A percentile compares a stretch with the other conserved stretches of the same genome.
Evolutionary conservation across 78 protist genomes (phyloP).

Genomic region (Paratrimastix pyriformis): DNA sequence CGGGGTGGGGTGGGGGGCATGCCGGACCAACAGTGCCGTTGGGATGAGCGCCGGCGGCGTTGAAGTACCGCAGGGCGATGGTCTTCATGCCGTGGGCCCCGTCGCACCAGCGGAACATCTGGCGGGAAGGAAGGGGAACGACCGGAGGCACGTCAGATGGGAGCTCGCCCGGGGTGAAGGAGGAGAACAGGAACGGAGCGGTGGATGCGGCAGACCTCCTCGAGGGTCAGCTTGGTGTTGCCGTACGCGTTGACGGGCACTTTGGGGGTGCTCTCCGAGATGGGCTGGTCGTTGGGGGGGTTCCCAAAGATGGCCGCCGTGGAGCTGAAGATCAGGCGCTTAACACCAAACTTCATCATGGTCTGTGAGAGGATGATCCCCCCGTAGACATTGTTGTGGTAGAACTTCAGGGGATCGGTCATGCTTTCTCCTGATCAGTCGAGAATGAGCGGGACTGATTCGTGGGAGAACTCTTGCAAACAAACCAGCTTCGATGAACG

Average conservation of each 20-base stretch:
- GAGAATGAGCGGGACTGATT: no score
- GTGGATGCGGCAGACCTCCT: not conserved
- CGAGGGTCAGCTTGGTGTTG: conserved; percentile 4
- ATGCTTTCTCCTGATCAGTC: conserved; percentile 29
- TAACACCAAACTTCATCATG: not conserved
- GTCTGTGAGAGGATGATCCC: not conserved
- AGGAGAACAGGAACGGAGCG: no score
- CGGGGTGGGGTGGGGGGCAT: no score
- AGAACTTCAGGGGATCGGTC: conserved; percentile 6
- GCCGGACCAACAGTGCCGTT: not conserved
- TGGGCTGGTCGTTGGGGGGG: not conserved
- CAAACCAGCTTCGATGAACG: not conserved
- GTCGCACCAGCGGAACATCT: not conserved
- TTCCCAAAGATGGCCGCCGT: conserved; percentile 23
- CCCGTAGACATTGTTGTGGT: conserved; percentile 18
- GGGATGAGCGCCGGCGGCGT: conserved; percentile 31
- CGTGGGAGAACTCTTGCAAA: no score
- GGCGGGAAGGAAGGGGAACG: no score
- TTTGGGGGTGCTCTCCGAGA: not conserved
- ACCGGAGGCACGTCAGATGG: no score
- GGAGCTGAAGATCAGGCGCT: conserved; percentile 13
- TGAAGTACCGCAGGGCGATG: conserved; percentile 15
- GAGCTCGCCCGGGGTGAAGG: no score
- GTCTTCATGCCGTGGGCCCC: not conserved
- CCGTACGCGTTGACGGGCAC: conserved; percentile 26